phyloP scores from a whole-genome alignment of 140 eudicot genomes.

The Flaveria floridana region DNA sequence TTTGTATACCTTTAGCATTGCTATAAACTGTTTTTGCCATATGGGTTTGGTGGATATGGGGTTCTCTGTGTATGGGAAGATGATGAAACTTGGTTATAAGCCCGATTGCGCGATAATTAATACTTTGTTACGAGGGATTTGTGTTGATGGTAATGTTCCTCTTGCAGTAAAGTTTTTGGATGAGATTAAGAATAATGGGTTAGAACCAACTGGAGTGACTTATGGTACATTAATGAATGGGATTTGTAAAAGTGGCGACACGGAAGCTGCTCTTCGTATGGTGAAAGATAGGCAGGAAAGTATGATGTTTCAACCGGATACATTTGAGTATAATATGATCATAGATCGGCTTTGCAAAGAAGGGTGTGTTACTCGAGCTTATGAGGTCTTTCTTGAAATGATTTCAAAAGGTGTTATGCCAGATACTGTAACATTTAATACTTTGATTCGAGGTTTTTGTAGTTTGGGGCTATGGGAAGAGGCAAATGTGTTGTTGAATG shows the following conservation, averaged over 20 bases:
- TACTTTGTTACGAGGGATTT: slow-evolving; percentile 32
- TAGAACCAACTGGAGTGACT: slow-evolving; percentile 26
- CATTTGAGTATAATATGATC: slow-evolving; percentile 32
- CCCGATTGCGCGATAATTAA: slow-evolving; percentile 26
- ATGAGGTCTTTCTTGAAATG: slow-evolving; percentile 21
- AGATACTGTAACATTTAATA: slow-evolving; percentile 35
- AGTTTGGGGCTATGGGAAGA: slow-evolving; percentile 21
- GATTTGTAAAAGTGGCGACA: slow-evolving; percentile 25
- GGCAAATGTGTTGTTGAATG: slow-evolving; percentile 5
- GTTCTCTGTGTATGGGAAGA: slow-evolving; percentile 38
- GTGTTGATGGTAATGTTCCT: slow-evolving; percentile 21
- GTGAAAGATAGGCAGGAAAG: slow-evolving; percentile 16
- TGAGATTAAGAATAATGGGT: slow-evolving; percentile 21
- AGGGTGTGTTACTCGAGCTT: slow-evolving; percentile 21
- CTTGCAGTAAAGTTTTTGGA: slow-evolving; percentile 13
- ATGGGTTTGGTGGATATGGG: slow-evolving; percentile 33
- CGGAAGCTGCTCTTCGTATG: slow-evolving; percentile 15
- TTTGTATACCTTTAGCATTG: slow-evolving; percentile 35
- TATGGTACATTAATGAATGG: slow-evolving; percentile 32
- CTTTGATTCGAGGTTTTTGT: slow-evolving; percentile 32
- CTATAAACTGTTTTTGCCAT: slow-evolving; percentile 43
- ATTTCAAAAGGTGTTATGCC: slow-evolving; percentile 24
- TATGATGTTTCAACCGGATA: not conserved
- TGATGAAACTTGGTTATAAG: slow-evolving; percentile 36
- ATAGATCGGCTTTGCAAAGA: slow-evolving; percentile 37